These are phyloP conservation scores for Diaporthe nobilis DNA, from an alignment of 2,329 filamentous ascomycete genomes.

Conservation along the genomic window DNA sequence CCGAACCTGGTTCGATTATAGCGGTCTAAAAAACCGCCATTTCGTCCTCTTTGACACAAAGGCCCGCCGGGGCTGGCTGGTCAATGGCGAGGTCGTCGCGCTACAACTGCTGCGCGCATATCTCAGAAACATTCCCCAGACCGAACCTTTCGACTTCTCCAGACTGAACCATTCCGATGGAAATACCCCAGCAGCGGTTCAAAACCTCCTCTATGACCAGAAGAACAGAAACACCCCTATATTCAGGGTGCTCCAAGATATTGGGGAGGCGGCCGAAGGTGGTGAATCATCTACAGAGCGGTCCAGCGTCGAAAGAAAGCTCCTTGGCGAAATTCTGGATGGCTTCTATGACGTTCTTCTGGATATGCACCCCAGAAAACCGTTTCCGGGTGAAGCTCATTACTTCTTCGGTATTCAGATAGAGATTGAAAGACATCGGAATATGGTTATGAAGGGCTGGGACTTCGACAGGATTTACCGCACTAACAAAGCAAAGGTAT, in stretches of 20 bases:
- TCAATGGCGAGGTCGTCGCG: not conserved
- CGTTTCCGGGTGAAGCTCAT: not conserved
- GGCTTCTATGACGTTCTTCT: not conserved
- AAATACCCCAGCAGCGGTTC: not conserved
- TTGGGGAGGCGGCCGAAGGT: not conserved
- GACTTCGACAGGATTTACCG: not conserved
- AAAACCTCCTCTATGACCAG: rapidly evolving
- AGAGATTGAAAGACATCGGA: no score
- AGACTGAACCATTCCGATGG: not conserved
- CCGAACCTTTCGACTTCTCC: constrained; percentile 6
- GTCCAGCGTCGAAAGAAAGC: not conserved
- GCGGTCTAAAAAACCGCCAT: rapidly evolving
- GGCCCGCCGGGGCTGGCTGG: not conserved
- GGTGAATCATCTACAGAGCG: not conserved
- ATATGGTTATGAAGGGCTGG: not conserved
- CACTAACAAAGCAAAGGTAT: not conserved
- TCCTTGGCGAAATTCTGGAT: not conserved
- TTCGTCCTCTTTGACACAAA: not conserved
- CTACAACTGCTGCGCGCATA: not conserved
- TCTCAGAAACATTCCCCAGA: not conserved
- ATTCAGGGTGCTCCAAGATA: not conserved
- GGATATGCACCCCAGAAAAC: no score
- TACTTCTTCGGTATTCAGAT: not conserved
- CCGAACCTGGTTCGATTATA: no score
- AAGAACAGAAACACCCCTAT: not conserved